These are phyloP conservation scores for Asterella californica DNA, from an alignment of 225 moss, liverwort and hornwort genomes.

Conservation along the genomic window DNA sequence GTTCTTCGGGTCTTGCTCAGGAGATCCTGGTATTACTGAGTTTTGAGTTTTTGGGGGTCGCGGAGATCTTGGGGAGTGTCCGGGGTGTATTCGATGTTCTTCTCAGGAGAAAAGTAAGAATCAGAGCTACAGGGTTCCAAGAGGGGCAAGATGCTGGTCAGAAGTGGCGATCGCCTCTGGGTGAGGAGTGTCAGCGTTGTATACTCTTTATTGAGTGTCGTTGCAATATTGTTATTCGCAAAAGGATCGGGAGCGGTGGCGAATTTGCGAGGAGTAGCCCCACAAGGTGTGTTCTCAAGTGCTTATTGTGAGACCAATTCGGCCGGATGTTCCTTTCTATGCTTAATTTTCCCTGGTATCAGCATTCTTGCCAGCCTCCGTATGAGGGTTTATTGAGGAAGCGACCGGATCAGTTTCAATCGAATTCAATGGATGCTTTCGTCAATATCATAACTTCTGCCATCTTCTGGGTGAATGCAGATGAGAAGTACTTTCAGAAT, in stretches of 20 bases:
- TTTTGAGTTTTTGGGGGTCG: not conserved
- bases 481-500: conserved; percentile 81
- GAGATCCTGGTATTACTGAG: too few species aligned
- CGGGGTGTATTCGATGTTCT: not conserved
- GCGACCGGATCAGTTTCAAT: not conserved
- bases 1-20: not conserved
- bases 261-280: conserved; percentile 41
- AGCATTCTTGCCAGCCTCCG: not conserved
- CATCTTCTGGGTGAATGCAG: conserved; percentile 34
- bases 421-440: not conserved
- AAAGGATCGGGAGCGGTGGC: conserved; percentile 31
- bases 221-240: conserved; percentile 13
- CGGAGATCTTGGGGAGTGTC: not conserved
- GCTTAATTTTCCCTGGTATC: not conserved
- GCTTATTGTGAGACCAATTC: not conserved
- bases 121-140: not conserved
- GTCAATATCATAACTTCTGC: not conserved
- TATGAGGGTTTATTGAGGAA: not conserved
- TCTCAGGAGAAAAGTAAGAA: not conserved
- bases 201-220: not conserved
- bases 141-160: conserved; percentile 8
- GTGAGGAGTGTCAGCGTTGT: not conserved
- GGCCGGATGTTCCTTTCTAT: not conserved
- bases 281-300: conserved; percentile 23
- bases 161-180: not conserved